Evolutionary conservation across 805 yeast species (phyloP), one percentile per base, ranked within the genome.

Genomic region (Myxozyma melibiosi): DNA sequence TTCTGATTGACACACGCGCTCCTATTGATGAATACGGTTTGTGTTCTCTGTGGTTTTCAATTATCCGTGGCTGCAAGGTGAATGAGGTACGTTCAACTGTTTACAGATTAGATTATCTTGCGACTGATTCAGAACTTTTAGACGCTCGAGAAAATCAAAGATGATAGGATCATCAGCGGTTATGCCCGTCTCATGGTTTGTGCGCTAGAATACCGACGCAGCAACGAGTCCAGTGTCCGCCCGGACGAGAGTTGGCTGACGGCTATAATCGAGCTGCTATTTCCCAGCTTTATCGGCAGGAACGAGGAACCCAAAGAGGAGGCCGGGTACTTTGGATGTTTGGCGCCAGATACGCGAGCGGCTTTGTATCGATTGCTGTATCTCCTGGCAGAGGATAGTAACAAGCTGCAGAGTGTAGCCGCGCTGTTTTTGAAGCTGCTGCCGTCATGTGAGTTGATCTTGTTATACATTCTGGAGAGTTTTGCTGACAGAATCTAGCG

Each of bases 101-200:
- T n/a, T n/a, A n/a, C n/a, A n/a, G n/a, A 20, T 8, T 13, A 16
- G 6, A 4, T 20, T 40, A 25, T 14, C 13, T 25, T 20, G 43
- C 33, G 28, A 14, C 8, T 14, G 14, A 11, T 13, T 4, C 9
- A 16, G 14, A 20, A 11, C 25, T 5, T 47, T 13, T 35, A 56
- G 57, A 44, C 58, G 7, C 39, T 57, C 14, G 39, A 44, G 9
- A 25, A 25, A 11, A 18, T 33, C 16, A 30, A 34, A 8, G 16
- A 28, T 14, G 53, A 57, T 24, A 33, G 38, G 31, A 42, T 48
- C 27, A 40, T 43, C 4, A 34, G 33, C 11, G 61, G 61, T 5
- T 57, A 57, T 38, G 33, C 39, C 7, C 14, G 16, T 11, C 42
- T 57, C 13, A 39, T 51, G 33, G 24, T 44, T 20, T 50, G 58